Conservation (phyloP, 345 rosid genomes). For the Lepidium africanum region DNA sequence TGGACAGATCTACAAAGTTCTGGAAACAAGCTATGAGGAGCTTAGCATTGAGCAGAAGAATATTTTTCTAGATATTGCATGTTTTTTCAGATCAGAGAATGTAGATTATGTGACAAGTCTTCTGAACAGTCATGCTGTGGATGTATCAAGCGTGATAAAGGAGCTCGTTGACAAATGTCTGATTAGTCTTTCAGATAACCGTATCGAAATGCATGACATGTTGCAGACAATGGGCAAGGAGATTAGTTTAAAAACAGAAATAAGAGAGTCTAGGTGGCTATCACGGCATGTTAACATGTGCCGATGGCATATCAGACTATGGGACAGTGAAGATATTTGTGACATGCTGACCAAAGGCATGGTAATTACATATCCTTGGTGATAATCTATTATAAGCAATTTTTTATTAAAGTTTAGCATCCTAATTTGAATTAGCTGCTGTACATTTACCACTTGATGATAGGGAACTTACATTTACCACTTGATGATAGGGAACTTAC, state of each 20-base stretch:
- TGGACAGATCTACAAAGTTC: constrained; percentile 13
- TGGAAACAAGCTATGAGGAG: constrained; percentile 38
- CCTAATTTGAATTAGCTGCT: not conserved
- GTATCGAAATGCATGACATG: constrained; percentile 37
- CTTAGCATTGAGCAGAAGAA: constrained; percentile 21
- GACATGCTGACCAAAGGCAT: constrained; percentile 10
- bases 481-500: too few species aligned
- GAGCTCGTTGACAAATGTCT: constrained; percentile 32
- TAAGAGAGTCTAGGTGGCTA: not conserved
- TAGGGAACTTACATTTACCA: constrained; percentile 31
- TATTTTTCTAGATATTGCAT: constrained; percentile 44
- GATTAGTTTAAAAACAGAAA: constrained; percentile 21
- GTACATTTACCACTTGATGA: not conserved
- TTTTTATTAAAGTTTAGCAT: not conserved
- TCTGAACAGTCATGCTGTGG: constrained; percentile 14
- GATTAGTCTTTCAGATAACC: constrained; percentile 11
- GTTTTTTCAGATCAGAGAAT: constrained; percentile 29
- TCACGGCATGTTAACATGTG: not conserved
- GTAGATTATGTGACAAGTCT: constrained; percentile 7
- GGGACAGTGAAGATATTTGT: constrained; percentile 16
- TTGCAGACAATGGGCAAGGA: constrained; percentile 35
- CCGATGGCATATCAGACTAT: constrained; percentile 21
- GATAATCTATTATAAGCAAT: not conserved
- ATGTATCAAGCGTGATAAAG: constrained; percentile 14
- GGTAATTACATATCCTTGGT: constrained; percentile 2